phyloP scores from a whole-genome alignment of 2,329 filamentous ascomycete genomes.

The Neopestalotiopsis sp. region DNA sequence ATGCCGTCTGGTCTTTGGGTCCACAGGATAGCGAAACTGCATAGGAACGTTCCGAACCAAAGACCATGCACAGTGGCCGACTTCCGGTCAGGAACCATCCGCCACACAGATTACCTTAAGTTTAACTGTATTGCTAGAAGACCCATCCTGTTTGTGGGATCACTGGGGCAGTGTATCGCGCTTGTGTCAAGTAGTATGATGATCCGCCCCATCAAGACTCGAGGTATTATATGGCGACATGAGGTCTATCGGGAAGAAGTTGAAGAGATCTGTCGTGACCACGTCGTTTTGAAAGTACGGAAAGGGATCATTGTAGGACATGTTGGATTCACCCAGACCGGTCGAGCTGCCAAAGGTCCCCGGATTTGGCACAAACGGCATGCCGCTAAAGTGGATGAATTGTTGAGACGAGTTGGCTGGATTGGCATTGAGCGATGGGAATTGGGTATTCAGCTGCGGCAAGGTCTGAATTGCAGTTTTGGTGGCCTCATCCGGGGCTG shows the following conservation, averaged over 20 bases:
- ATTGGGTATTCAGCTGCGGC: conserved; percentile 24
- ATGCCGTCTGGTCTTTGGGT: neutral
- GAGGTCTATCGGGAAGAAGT: conserved; percentile 8
- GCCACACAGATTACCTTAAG: neutral
- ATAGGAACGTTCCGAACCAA: neutral
- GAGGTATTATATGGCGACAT: conserved; percentile 11
- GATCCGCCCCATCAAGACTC: conserved; percentile 3
- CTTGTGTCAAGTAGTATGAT: conserved; percentile 7
- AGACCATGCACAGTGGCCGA: neutral
- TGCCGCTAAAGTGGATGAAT: conserved; percentile 8
- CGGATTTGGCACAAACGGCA: neutral
- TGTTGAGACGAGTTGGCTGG: neutral
- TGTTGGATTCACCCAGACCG: neutral
- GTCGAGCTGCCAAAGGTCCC: neutral
- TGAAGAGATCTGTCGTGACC: conserved; percentile 10
- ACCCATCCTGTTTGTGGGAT: neutral
- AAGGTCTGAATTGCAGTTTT: neutral
- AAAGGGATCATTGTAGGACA: neutral
- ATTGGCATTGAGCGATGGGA: conserved; percentile 24
- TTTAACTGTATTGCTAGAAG: neutral
- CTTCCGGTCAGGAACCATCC: neutral
- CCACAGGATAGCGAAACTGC: neutral
- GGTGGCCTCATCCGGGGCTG: neutral
- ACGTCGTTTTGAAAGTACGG: conserved; percentile 12
- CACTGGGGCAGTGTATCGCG: neutral